Conservation (phyloP, 1,139 yeast genomes). For the Diutina ranongensis region DNA sequence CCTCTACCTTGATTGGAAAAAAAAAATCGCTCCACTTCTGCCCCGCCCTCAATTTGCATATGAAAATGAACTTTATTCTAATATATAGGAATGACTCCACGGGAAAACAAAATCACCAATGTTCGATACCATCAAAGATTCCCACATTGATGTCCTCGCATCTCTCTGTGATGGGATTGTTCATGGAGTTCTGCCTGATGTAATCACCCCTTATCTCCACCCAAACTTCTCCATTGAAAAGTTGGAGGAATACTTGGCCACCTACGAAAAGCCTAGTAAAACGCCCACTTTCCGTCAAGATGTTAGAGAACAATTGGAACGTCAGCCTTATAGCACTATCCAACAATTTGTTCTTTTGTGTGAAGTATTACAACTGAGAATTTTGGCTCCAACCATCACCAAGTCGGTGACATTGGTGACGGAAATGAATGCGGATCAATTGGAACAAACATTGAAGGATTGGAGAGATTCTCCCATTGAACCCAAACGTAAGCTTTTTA, state of each 20-base stretch:
- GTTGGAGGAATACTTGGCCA: conserved; percentile 22
- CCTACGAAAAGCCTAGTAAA: conserved; percentile 21
- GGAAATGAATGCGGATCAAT: conserved; percentile 26
- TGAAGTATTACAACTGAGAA: conserved; percentile 20
- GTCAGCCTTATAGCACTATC: conserved; percentile 13
- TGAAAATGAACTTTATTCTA: background rate
- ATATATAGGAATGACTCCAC: background rate
- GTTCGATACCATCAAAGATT: conserved; percentile 12
- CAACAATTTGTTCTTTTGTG: conserved; percentile 18
- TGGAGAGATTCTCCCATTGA: conserved; percentile 31
- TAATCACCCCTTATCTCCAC: conserved; percentile 18
- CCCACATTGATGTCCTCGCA: conserved; percentile 19
- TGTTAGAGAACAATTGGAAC: conserved; percentile 12
- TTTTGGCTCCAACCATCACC: conserved; percentile 27
- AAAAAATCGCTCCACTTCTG: background rate
- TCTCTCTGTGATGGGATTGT: conserved; percentile 26
- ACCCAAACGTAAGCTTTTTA: conserved; percentile 20
- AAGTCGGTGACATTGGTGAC: conserved; percentile 22
- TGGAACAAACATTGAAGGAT: conserved; percentile 18
- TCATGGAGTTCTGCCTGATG: conserved; percentile 22
- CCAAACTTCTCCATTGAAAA: conserved; percentile 19
- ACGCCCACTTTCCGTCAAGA: conserved; percentile 18
- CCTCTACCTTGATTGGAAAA: too few relatives aligned
- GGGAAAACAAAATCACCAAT: background rate
- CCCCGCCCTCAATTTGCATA: background rate